Base-by-base conservation (phyloP, 257 asterid genomes). In the Leptodermis oblonga region DNA sequence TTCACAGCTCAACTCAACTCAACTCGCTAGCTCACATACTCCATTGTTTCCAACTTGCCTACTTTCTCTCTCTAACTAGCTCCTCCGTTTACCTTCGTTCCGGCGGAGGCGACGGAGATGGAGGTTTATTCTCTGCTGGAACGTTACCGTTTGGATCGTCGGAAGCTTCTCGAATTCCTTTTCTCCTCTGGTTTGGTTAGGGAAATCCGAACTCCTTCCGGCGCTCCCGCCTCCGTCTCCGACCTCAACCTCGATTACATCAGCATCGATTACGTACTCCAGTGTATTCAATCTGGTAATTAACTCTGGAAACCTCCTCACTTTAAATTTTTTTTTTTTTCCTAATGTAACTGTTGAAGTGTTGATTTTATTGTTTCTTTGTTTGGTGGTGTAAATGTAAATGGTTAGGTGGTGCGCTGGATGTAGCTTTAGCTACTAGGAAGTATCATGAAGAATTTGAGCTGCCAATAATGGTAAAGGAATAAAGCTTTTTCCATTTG, bases 111-210 rank as follows among this genome's bases (percentile, higher is more conserved):
- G 54, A 36, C 83, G 95, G 95, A 88, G 65, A 85, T 86, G 97
- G 95, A 86, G 78, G 76, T 41, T 37, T 69, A 86, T 77, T 79
- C 85, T 42, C 76, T 84, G 83, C 64, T 90, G 60, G 84, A 80
- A 51, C 82, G 78, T 28, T 93, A 88, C 80, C 94, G 96, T 56
- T 61, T 77, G 76, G 99, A 94, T 89, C 94, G 99, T 66, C 92
- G 97, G 85, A 94, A 91, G 80, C 96, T 94, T 64, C 83, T 94
- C 58, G 90, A 91, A 68, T 91, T 83, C 77, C 73, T 93, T 53
- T 5, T 89, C 0, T 86, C 96, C 30, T 84, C 94, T 2, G 89
- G 86, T 31, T 78, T 86, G 54, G 52, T 90, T 68, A 81, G 59
- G 62, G 84, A 86, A 72, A 74, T 87, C 72, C 80, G 78, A 60